Percentiles rank a stretch among this genome's conserved stretches.
phyloP scores from a whole-genome alignment of 768 basidiomycete species.

The Trametes cinnabarina region DNA sequence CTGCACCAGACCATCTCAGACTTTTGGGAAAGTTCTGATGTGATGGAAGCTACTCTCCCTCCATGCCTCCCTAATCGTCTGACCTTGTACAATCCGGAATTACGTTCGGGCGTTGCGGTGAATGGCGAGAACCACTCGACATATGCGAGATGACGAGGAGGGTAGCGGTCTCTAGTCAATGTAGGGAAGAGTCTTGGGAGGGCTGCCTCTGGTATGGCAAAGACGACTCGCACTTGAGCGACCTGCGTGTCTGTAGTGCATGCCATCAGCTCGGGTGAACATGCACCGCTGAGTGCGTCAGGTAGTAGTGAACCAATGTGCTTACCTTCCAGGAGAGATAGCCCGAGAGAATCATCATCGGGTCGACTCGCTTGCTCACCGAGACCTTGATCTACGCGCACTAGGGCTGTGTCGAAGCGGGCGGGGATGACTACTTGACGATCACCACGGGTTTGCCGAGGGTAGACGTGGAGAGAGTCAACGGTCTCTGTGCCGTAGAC shows the following conservation, averaged over 20 bases:
- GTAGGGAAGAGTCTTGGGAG: not conserved
- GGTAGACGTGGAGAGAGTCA: conserved; percentile 34
- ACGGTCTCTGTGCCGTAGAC: conserved; percentile 3
- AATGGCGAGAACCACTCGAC: conserved; percentile 15
- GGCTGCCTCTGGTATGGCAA: not conserved
- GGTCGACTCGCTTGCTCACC: too few species aligned
- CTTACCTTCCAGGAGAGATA: not conserved
- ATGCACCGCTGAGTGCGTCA: too few species aligned
- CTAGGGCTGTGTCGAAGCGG: conserved; percentile 39
- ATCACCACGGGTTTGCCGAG: conserved; percentile 15
- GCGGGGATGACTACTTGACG: conserved; percentile 18
- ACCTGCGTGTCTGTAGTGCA: too few species aligned
- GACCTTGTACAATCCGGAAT: conserved; percentile 29
- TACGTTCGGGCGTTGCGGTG: conserved; percentile 14
- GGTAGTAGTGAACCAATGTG: too few species aligned
- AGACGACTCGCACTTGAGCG: too few species aligned
- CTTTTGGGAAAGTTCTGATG: too few species aligned
- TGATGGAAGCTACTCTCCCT: conserved; percentile 18
- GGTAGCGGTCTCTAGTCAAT: not conserved
- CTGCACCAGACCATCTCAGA: too few species aligned
- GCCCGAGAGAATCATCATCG: too few species aligned
- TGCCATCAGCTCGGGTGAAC: too few species aligned
- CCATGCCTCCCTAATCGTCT: conserved; percentile 1
- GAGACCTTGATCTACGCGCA: conserved; percentile 23
- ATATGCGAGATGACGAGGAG: not conserved